Evolutionary conservation across 352 stramenopile species (phyloP), one percentile per base, ranked within the genome.

Genomic region (Thalassiosira livingstoniorum): DNA sequence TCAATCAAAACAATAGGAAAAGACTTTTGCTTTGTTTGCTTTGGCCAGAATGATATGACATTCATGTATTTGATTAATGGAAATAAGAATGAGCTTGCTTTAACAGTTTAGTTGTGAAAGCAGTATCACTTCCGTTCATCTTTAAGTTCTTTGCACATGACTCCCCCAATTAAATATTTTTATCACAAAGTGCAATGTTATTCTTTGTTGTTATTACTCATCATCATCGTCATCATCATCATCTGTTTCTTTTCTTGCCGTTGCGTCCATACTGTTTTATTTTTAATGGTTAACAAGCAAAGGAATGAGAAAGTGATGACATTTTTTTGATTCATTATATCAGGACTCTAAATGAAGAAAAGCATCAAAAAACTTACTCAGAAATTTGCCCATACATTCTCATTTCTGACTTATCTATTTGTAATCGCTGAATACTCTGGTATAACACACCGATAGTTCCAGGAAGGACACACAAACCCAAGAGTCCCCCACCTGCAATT

Each of bases 201-300:
- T n/a, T n/a, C n/a, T n/a, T n/a, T n/a, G n/a, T n/a, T n/a, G n/a
- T 67, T 29, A 88, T 76, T 90, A 83, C 11, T 90, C 84, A 43
- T 91, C 86, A 37, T 90, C 86, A 80, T 91, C 86, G 32, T 82
- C 67, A 27, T 78, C 63, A 65, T 91, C 85, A 15, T 89, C 78
- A 69, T 84, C 71, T 18, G 81, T 73, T 60, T 85, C 79, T 64
- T 70, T 67, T 32, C 90, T 91, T 13, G 80, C 75, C 10, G 83
- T 88, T 21, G 88, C 88, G 86, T 91, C 88, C 47, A 91, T 67
- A 71, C 78, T 87, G 47, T 11, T 51, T 58, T 34, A 39, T 32
- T 10, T 10, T 62, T 42, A 47, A 75, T 29, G 15, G n/a, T n/a
- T n/a, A n/a, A 7, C 47, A 37, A 62, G 25, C 27, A 47, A 60